Evolutionary conservation across 495 filamentous ascomycete species (phyloP).

Genomic region (Pyronema omphalodes): DNA sequence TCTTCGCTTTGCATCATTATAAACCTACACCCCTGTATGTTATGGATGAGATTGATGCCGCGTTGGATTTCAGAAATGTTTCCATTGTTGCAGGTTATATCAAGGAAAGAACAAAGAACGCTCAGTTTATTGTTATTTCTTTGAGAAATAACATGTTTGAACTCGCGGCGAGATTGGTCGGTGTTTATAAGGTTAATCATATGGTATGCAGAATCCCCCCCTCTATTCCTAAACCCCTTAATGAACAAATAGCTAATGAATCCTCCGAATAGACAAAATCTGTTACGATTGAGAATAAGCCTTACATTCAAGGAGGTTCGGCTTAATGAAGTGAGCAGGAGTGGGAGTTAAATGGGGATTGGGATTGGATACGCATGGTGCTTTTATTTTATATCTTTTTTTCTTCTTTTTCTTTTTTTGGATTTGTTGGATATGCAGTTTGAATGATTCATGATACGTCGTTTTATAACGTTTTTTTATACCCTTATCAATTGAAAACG

Average conservation of each 20-base stretch:
- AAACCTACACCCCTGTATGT: constrained; percentile 96
- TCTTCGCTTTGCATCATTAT: constrained; percentile 95
- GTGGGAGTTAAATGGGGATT: no score
- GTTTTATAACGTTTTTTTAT: no score
- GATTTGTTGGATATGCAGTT: no score
- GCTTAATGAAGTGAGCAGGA: no score
- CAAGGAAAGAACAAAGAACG: constrained; percentile 97
- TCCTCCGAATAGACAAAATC: constrained; percentile 57
- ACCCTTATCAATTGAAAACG: no score
- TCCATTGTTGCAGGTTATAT: constrained; percentile 97
- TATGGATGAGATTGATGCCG: constrained; percentile 99
- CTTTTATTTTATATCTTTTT: no score
- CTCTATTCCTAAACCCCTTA: no score
- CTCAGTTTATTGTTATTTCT: constrained; percentile 97
- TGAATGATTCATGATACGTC: no score
- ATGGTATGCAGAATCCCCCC: constrained; percentile 39
- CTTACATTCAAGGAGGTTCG: not conserved
- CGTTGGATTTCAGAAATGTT: constrained; percentile 93
- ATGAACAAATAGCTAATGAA: not conserved
- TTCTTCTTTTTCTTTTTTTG: no score
- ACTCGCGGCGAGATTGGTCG: constrained; percentile 77
- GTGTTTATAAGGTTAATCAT: constrained; percentile 98
- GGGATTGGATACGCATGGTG: no score
- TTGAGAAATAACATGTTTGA: constrained; percentile 99
- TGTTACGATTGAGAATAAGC: constrained; percentile 71